Percentiles rank a stretch among this genome's conserved stretches.
These are phyloP conservation scores for Hamamelis virginiana DNA, from an alignment of 164 flowering plant genomes.

Conservation along the genomic window DNA sequence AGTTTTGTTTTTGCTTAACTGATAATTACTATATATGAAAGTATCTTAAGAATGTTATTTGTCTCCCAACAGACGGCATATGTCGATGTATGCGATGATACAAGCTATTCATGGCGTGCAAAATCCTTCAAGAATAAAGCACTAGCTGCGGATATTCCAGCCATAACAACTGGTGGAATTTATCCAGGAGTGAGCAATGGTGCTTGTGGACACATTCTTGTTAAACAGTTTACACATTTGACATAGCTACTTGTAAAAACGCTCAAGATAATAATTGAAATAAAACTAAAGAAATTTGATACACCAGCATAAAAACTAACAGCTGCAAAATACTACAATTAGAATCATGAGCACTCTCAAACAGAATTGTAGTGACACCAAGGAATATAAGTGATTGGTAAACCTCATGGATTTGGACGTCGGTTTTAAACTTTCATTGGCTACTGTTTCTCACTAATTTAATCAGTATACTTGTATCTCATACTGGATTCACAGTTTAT, in stretches of 20 bases:
- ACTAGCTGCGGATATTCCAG: constrained; percentile 76
- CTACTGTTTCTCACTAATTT: background rate
- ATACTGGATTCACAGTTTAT: background rate
- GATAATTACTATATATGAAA: background rate
- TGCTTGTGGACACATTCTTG: constrained; percentile 20
- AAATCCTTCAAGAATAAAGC: constrained; percentile 74
- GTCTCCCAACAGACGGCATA: constrained; percentile 73
- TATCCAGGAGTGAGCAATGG: constrained; percentile 99
- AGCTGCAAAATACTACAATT: too few species aligned
- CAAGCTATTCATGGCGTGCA: constrained; percentile 69
- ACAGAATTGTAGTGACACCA: too few species aligned
- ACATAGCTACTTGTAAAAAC: background rate
- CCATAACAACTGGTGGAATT: constrained; percentile 91
- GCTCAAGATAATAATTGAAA: background rate
- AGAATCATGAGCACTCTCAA: too few species aligned
- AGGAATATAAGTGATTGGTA: too few species aligned
- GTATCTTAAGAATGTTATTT: constrained; percentile 8
- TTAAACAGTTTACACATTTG: background rate
- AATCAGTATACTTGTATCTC: background rate
- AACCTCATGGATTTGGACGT: too few species aligned
- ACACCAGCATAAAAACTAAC: too few species aligned
- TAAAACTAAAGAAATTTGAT: background rate
- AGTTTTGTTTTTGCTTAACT: background rate
- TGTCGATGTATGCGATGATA: constrained; percentile 95
- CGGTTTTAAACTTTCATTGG: background rate